phyloP scores from a whole-genome alignment of 768 basidiomycete genomes.

The Pisolithus albus region DNA sequence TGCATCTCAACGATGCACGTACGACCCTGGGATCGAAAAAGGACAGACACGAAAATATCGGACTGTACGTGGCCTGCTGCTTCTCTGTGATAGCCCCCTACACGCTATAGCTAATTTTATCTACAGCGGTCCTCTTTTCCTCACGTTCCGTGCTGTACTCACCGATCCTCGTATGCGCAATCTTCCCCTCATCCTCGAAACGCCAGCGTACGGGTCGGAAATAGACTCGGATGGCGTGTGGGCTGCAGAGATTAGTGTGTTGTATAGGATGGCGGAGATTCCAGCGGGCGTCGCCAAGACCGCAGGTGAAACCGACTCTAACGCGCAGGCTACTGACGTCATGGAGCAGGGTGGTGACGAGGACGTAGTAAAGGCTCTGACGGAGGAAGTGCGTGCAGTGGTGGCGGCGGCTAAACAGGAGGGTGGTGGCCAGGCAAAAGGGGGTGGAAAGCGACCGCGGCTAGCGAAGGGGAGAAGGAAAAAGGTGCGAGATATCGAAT shows the following conservation, averaged over 20 bases:
- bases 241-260: conserved; percentile 62
- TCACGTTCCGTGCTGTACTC: conserved; percentile 63
- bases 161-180: conserved; percentile 58
- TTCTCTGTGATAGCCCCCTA: neutral
- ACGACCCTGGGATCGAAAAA: conserved; percentile 53
- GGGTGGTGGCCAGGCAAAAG: neutral
- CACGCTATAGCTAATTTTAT: neutral
- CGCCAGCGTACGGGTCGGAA: conserved; percentile 44
- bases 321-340: neutral
- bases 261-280: conserved; percentile 38
- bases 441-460: neutral
- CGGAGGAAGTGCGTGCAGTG: neutral
- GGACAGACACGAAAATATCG: conserved; percentile 83
- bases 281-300: neutral
- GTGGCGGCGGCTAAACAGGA: neutral
- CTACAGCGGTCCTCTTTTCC: conserved; percentile 58
- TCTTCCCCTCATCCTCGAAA: conserved; percentile 80
- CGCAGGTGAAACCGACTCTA: neutral
- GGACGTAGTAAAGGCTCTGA: neutral
- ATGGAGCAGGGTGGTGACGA: neutral
- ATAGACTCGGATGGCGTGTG: conserved; percentile 57
- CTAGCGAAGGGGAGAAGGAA: neutral
- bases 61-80: conserved; percentile 45
- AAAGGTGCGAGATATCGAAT: too few relatives aligned
- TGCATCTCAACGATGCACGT: conserved; percentile 86